phyloP scores from a whole-genome alignment of 768 basidiomycete species.

The Dentipellis fragilis region DNA sequence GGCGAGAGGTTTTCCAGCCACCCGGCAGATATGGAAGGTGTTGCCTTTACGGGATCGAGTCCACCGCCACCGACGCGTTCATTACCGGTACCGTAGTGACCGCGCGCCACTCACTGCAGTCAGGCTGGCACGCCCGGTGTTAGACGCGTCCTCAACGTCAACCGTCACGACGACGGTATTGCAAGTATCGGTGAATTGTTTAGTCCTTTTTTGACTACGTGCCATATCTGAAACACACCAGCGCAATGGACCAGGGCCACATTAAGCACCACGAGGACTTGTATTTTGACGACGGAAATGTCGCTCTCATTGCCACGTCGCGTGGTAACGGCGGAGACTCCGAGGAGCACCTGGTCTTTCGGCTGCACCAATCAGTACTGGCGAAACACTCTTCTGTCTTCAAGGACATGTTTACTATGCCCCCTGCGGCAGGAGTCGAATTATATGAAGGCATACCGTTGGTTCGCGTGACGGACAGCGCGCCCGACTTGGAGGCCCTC shows the following conservation, averaged over 20 bases:
- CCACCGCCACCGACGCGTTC: too few species aligned
- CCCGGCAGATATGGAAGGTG: too few species aligned
- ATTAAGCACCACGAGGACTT: neutral
- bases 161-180: too few species aligned
- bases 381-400: neutral
- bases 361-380: neutral
- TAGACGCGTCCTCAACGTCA: too few species aligned
- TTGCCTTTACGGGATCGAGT: too few species aligned
- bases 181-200: too few species aligned
- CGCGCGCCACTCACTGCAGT: too few species aligned
- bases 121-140: too few species aligned
- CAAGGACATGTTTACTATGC: neutral
- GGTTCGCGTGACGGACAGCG: conserved; percentile 20
- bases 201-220: too few species aligned
- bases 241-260: neutral
- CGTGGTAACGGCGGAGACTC: neutral
- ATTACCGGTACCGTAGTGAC: too few species aligned
- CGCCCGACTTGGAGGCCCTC: conserved; percentile 19
- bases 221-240: too few species aligned
- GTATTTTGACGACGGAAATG: neutral
- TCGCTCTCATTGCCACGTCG: neutral
- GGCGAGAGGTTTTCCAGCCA: too few species aligned
- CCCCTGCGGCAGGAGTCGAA: conserved; percentile 4
- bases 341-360: neutral
- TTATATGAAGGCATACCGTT: conserved; percentile 20